Evolutionary conservation across 306 rosid species (phyloP).

Genomic region (Sicyos baderoa): DNA sequence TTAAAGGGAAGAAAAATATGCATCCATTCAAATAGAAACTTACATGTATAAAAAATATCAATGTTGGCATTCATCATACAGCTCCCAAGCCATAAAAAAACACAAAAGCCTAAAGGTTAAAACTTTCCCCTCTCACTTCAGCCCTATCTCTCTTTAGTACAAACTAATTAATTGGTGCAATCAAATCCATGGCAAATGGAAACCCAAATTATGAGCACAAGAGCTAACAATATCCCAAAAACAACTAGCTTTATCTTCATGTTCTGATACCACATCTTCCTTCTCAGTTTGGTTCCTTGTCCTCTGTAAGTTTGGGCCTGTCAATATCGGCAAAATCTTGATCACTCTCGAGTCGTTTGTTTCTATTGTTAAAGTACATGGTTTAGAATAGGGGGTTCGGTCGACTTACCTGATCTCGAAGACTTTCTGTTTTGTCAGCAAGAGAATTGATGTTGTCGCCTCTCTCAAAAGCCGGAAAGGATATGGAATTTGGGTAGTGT

Average conservation of each 20-base stretch:
- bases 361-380: neutral
- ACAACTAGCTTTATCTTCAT: constrained; percentile 87
- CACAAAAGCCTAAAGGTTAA: neutral
- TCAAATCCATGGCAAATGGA: constrained; percentile 83
- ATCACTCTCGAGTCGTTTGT: neutral
- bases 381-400: constrained; percentile 3
- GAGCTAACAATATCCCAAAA: constrained; percentile 59
- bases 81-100: constrained; percentile 1
- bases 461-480: constrained; percentile 60
- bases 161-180: constrained; percentile 50
- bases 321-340: neutral
- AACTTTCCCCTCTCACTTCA: neutral
- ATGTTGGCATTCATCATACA: neutral
- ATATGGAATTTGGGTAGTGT: too few species aligned
- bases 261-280: constrained; percentile 95
- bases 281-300: constrained; percentile 58
- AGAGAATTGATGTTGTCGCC: constrained; percentile 72
- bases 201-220: constrained; percentile 74
- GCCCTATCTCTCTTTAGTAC: neutral
- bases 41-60: constrained; percentile 16
- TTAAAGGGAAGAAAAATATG: neutral
- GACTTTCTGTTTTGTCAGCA: constrained; percentile 64
- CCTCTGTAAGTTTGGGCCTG: constrained; percentile 71
- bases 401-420: constrained; percentile 60
- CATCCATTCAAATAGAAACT: constrained; percentile 1